phyloP scores from a whole-genome alignment of 129 eudicot genomes.

The Arctium minus region DNA sequence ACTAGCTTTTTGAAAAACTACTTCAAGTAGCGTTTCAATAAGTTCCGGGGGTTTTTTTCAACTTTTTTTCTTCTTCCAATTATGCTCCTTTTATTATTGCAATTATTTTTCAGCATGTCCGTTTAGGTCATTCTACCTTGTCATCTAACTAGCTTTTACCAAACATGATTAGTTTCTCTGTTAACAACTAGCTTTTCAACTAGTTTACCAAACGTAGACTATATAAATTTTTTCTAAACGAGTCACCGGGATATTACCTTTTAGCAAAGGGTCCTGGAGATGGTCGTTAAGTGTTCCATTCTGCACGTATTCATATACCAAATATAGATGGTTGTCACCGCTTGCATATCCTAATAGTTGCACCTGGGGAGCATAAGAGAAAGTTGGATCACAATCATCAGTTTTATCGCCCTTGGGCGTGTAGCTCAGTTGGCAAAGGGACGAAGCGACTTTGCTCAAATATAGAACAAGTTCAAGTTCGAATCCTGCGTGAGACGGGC shows the following conservation, averaged over 20 bases:
- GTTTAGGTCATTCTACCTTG: background rate
- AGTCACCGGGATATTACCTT: constrained; percentile 14
- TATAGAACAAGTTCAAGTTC: too few species aligned
- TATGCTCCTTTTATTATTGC: background rate
- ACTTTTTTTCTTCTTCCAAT: background rate
- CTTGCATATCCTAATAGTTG: constrained; percentile 44
- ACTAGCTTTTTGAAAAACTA: too few species aligned
- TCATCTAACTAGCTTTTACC: background rate
- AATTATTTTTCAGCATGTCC: background rate
- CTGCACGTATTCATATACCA: constrained; percentile 35
- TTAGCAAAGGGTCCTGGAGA: constrained; percentile 36
- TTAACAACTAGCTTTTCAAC: background rate
- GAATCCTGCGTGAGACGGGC: too few species aligned
- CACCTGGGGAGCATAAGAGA: constrained; percentile 20
- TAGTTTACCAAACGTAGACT: background rate
- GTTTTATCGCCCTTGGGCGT: background rate
- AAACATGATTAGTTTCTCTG: background rate
- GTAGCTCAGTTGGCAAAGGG: too few species aligned
- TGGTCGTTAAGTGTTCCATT: constrained; percentile 42
- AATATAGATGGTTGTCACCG: constrained; percentile 43
- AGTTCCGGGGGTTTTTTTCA: background rate
- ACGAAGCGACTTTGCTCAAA: too few species aligned
- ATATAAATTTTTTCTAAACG: background rate
- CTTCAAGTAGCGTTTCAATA: background rate
- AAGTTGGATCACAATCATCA: background rate